These are phyloP conservation scores for Alternaria atra DNA, from an alignment of 2,329 filamentous ascomycete species.

Conservation along the genomic window DNA sequence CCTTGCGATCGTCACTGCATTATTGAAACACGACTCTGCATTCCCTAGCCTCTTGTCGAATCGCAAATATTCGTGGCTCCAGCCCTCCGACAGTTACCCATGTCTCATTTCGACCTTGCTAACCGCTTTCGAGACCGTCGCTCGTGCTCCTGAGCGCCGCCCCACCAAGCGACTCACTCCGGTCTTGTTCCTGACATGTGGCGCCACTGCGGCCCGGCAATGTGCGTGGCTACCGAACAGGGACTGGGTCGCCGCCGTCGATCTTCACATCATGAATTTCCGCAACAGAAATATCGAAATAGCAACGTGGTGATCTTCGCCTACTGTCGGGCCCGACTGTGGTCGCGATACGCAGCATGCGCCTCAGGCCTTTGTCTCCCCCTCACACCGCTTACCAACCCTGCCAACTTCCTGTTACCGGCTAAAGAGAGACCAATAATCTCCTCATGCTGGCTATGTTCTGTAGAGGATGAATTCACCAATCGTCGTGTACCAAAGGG, in stretches of 20 bases:
- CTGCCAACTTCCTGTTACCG: constrained; percentile 5
- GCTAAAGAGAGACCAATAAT: constrained; percentile 16
- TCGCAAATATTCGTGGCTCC: constrained; percentile 13
- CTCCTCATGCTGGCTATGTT: background rate
- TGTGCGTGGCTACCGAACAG: constrained; percentile 19
- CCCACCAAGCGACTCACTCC: constrained; percentile 21
- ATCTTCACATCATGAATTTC: constrained; percentile 20
- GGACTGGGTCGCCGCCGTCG: constrained; percentile 19
- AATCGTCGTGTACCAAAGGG: constrained; percentile 11
- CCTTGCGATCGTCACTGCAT: constrained; percentile 7
- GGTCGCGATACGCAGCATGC: constrained; percentile 2
- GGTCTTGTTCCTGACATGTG: constrained; percentile 31
- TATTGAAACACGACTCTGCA: constrained; percentile 10
- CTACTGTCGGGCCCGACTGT: background rate
- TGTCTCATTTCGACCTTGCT: constrained; percentile 18
- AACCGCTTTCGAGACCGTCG: constrained; percentile 15
- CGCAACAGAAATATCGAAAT: constrained; percentile 7
- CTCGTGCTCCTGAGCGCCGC: constrained; percentile 20
- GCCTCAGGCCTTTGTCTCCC: background rate
- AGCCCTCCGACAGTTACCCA: constrained; percentile 13
- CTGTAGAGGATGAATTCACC: constrained; percentile 6
- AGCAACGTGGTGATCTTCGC: constrained; percentile 4
- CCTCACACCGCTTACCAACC: constrained; percentile 2
- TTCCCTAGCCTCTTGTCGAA: constrained; percentile 10
- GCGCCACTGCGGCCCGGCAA: constrained; percentile 27